Conservation (phyloP, 2,329 filamentous ascomycete genomes). For the Xylaria polymorpha region DNA sequence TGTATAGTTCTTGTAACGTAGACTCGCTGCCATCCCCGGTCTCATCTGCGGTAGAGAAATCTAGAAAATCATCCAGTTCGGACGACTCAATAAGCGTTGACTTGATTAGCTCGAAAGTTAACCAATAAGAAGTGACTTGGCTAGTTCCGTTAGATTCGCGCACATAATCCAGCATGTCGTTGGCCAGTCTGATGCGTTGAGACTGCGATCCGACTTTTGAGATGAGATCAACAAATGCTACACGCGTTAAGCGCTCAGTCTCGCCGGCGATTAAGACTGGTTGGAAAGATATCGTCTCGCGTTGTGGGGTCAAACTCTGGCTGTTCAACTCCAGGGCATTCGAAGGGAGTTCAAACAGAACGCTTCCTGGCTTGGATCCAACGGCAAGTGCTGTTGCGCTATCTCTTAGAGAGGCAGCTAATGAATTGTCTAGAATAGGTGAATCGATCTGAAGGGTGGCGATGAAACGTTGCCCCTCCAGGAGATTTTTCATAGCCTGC, state of each 20-base stretch:
- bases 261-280: constrained; percentile 72
- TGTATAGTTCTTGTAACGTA: constrained; percentile 73
- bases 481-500: constrained; percentile 78
- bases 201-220: constrained; percentile 66
- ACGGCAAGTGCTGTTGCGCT: constrained; percentile 67
- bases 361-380: constrained; percentile 48
- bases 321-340: constrained; percentile 48
- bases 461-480: constrained; percentile 75
- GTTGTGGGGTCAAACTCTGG: constrained; percentile 46
- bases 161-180: constrained; percentile 72
- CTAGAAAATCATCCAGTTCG: constrained; percentile 74
- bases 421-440: constrained; percentile 71
- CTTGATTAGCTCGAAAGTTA: constrained; percentile 78
- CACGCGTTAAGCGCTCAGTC: constrained; percentile 72
- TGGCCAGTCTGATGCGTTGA: constrained; percentile 69
- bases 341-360: constrained; percentile 51
- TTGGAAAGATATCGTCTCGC: constrained; percentile 58
- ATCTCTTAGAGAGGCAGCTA: constrained; percentile 78
- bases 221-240: constrained; percentile 69
- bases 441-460: constrained; percentile 72
- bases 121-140: constrained; percentile 81
- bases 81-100: constrained; percentile 62
- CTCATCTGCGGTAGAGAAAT: constrained; percentile 58
- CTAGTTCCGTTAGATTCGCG: constrained; percentile 67
- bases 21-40: constrained; percentile 57